Evolutionary conservation across 2,329 filamentous ascomycete genomes (phyloP).

Genomic region (Penicillium sp.): DNA sequence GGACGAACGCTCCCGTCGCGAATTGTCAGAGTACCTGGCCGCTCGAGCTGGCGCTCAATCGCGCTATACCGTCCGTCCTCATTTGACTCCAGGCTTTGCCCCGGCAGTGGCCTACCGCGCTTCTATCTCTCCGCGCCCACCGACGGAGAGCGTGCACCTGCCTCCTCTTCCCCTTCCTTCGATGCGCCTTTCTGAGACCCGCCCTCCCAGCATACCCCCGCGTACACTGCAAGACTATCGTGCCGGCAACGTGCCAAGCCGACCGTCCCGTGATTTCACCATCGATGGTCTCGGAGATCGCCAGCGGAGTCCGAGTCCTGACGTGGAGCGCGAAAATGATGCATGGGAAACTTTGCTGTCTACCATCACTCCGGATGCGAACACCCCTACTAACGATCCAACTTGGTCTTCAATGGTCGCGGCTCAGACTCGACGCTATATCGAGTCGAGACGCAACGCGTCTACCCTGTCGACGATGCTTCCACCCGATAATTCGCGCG

Average conservation of each 20-base stretch:
- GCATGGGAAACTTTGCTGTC: conserved; percentile 81
- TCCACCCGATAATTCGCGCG: conserved; percentile 21
- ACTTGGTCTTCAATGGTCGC: conserved; percentile 72
- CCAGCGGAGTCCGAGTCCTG: conserved; percentile 77
- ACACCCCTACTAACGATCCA: conserved; percentile 78
- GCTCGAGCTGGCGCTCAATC: conserved; percentile 29
- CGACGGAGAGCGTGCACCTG: conserved; percentile 30
- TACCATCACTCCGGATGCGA: conserved; percentile 80
- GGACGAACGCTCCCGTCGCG: conserved; percentile 30
- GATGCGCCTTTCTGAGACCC: conserved; percentile 31
- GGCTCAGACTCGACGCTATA: conserved; percentile 30
- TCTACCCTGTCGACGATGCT: conserved; percentile 38
- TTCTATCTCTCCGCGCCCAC: conserved; percentile 31
- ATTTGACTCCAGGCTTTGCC: conserved; percentile 53
- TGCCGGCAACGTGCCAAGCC: conserved; percentile 34
- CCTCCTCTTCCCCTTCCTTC: conserved; percentile 34
- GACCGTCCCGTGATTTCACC: conserved; percentile 30
- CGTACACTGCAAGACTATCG: conserved; percentile 45
- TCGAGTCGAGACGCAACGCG: conserved; percentile 34
- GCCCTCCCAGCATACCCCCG: conserved; percentile 37
- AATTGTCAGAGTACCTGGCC: conserved; percentile 41
- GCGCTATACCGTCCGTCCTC: conserved; percentile 1
- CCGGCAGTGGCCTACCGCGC: conserved; percentile 47
- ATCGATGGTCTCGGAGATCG: conserved; percentile 83
- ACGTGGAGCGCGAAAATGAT: conserved; percentile 57